These are phyloP conservation scores for Adansonia madagascariensis DNA, from an alignment of 441 rosid species.

Conservation along the genomic window DNA sequence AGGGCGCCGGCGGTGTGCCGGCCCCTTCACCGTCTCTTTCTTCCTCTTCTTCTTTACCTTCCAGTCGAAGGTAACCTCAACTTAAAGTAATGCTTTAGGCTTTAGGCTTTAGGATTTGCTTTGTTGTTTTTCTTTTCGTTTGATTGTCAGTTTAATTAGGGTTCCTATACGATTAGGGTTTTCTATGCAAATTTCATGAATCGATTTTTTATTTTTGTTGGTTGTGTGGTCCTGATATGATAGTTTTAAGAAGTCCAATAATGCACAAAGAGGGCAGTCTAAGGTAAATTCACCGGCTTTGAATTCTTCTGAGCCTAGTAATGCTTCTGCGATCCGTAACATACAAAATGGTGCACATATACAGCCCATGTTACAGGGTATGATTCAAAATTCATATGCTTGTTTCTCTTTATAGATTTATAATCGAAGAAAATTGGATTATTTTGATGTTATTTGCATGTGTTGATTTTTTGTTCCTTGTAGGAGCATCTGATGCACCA, in stretches of 20 bases:
- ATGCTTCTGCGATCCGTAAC: slow-evolving; percentile 44
- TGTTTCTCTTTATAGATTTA: not conserved
- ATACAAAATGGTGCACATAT: slow-evolving; percentile 63
- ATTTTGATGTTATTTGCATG: slow-evolving; percentile 5
- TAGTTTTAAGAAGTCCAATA: slow-evolving; percentile 48
- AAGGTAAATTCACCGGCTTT: slow-evolving; percentile 56
- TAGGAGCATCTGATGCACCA: slow-evolving; percentile 59
- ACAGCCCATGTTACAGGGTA: slow-evolving; percentile 68
- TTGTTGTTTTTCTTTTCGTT: not conserved
- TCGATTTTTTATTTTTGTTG: not conserved
- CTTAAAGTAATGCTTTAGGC: not conserved
- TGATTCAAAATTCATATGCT: slow-evolving; percentile 6
- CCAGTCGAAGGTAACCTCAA: slow-evolving; percentile 51
- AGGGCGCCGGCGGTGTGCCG: slow-evolving; percentile 67
- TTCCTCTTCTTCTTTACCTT: slow-evolving; percentile 42
- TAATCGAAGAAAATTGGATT: not conserved
- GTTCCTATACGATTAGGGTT: slow-evolving; percentile 7
- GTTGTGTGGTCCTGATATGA: not conserved
- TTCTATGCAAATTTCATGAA: not conserved
- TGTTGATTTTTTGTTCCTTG: slow-evolving; percentile 26
- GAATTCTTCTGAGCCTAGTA: slow-evolving; percentile 48
- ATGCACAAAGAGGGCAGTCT: slow-evolving; percentile 11
- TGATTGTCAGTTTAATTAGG: slow-evolving; percentile 7
- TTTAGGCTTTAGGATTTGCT: not conserved
- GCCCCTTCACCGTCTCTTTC: slow-evolving; percentile 64